Conservation (phyloP, 1,139 yeast genomes). For the Candida glucosophila region DNA sequence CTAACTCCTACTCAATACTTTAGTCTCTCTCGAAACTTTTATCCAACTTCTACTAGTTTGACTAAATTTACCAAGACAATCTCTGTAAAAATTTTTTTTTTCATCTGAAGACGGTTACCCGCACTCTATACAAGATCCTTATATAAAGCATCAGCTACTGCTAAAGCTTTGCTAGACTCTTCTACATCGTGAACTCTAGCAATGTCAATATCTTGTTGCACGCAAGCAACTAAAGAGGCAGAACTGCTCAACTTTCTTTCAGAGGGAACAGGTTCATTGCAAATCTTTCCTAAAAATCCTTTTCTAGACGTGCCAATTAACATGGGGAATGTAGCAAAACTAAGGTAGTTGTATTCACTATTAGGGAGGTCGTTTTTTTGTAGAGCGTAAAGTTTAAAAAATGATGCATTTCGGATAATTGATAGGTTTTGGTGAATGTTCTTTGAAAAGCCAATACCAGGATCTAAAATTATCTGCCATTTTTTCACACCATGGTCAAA, state of each 20-base stretch:
- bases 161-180: slow-evolving; percentile 54
- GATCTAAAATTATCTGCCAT: slow-evolving; percentile 91
- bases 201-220: slow-evolving; percentile 69
- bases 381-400: slow-evolving; percentile 44
- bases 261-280: slow-evolving; percentile 38
- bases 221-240: slow-evolving; percentile 66
- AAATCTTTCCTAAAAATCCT: slow-evolving; percentile 70
- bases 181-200: slow-evolving; percentile 84
- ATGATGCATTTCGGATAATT: slow-evolving; percentile 49
- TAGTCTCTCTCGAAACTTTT: too few species aligned
- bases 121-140: slow-evolving; percentile 19
- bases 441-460: slow-evolving; percentile 95
- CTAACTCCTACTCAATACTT: too few species aligned
- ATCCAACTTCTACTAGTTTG: too few species aligned
- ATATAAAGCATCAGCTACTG: slow-evolving; percentile 74
- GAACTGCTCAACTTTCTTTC: slow-evolving; percentile 72
- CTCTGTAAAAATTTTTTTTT: too few species aligned
- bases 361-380: slow-evolving; percentile 16
- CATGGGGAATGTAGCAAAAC: slow-evolving; percentile 52
- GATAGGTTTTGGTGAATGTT: slow-evolving; percentile 57
- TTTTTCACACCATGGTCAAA: slow-evolving; percentile 56
- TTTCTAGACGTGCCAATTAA: slow-evolving; percentile 85
- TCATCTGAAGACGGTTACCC: slow-evolving; percentile 5
- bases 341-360: slow-evolving; percentile 18
- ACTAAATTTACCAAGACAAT: too few species aligned